Evolutionary conservation across 257 asterid species (phyloP).

Genomic region (Scutellaria baicalensis): DNA sequence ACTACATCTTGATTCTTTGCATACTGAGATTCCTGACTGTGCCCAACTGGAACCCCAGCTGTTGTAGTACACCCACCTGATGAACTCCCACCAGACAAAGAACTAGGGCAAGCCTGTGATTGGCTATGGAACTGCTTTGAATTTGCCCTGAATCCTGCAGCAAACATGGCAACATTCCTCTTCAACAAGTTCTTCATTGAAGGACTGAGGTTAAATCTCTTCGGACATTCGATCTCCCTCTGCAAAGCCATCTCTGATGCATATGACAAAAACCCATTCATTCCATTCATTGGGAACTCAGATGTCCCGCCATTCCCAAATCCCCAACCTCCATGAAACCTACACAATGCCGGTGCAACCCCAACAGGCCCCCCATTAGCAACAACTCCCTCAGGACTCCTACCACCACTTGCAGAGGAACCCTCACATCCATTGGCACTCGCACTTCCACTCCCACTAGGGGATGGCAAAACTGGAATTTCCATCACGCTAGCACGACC

Average conservation of each 20-base stretch:
- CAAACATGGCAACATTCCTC: constrained; percentile 86
- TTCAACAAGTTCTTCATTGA: constrained; percentile 78
- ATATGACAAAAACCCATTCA: constrained; percentile 44
- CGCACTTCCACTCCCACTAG: constrained; percentile 25
- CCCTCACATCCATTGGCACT: constrained; percentile 25
- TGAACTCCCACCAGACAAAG: constrained; percentile 42
- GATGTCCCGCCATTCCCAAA: constrained; percentile 63
- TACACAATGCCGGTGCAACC: constrained; percentile 65
- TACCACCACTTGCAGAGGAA: constrained; percentile 24
- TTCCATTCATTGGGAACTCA: constrained; percentile 50
- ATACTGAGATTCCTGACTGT: constrained; percentile 40
- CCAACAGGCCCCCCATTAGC: constrained; percentile 57
- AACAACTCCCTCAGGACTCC: constrained; percentile 29
- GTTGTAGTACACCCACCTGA: constrained; percentile 20
- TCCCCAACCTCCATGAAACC: constrained; percentile 92
- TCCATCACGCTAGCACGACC: constrained; percentile 93
- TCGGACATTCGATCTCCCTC: constrained; percentile 84
- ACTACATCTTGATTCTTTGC: constrained; percentile 66
- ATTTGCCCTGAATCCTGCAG: constrained; percentile 87
- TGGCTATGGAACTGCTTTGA: constrained; percentile 50
- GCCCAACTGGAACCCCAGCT: constrained; percentile 25
- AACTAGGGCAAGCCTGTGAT: constrained; percentile 49
- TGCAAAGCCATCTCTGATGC: constrained; percentile 59
- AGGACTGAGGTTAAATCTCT: constrained; percentile 84
- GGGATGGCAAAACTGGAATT: constrained; percentile 52